Base-by-base conservation (phyloP, 495 filamentous ascomycete genomes). In the Neurospora sp. region DNA sequence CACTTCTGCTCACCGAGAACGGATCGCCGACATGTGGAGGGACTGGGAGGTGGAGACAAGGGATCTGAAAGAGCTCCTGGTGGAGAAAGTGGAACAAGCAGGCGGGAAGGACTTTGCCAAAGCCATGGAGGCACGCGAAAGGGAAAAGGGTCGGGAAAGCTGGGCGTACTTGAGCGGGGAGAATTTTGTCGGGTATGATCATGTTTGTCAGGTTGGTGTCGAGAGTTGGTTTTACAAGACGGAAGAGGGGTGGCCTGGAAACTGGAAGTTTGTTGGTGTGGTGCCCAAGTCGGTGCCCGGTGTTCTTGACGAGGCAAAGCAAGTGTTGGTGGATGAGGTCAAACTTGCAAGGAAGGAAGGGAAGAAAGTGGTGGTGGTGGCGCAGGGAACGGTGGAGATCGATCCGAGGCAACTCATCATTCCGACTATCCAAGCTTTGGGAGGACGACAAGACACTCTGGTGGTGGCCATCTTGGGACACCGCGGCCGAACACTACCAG, bases 331-430 rank as follows among this genome's bases (percentile, higher is more conserved):
- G 22, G 48, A 61, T 1, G 48, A 61, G 48, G 48, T 61, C 6
- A 61, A 61, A 22, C 48, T 14, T 7, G 46, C 76, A 16, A 75
- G 73, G 61, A 73, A 68, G 12, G 9, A 42, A 27, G 74, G 70
- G 18, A 82, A 80, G 68, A 81, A 79, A 31, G 69, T 83, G n/a
- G 69, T 83, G 20, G 76, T 84, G 42, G 80, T 83, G 10, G 75
- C 77, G 0, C 82, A 84, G 70, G 82, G 82, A 37, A 84, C 82
- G 37, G 74, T 79, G 16, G 77, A 78, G 69, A 77, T 71, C 37
- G 71, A 79, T 46, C 77, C 75, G 10, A 44, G 70, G 42, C 78
- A 83, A 41, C 73, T 84, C 3, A 73, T 83, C 48, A 41, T 83
- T 3, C 82, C 82, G 1, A 79, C 78, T n/a, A 71, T 84, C n/a